Evolutionary conservation across 176 grass and related monocot species (phyloP).

Genomic region (Juncus inflexus): DNA sequence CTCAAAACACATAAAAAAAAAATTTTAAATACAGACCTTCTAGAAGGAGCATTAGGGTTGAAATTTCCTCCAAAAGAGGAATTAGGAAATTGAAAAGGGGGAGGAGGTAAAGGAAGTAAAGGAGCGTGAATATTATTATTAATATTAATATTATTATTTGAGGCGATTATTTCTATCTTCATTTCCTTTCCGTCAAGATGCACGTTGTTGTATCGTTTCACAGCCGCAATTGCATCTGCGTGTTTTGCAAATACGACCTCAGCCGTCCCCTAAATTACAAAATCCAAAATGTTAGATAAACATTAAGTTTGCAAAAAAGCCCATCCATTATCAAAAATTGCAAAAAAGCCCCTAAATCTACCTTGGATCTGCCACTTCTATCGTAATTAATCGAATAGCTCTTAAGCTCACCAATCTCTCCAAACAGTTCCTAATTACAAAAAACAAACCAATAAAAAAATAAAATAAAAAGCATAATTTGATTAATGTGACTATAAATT

Average conservation of each 20-base stretch:
- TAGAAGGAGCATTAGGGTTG: constrained; percentile 25
- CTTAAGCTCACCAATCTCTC: constrained; percentile 46
- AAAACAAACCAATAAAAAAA: background rate
- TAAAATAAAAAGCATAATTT: background rate
- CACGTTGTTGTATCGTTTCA: constrained; percentile 64
- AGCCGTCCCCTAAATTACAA: constrained; percentile 53
- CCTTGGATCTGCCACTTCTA: constrained; percentile 64
- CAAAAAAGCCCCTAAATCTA: constrained; percentile 1
- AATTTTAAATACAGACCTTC: constrained; percentile 30
- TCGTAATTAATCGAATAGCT: constrained; percentile 66
- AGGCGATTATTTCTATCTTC: constrained; percentile 57
- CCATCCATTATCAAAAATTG: background rate
- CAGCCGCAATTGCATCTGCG: constrained; percentile 47
- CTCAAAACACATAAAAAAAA: constrained; percentile 1
- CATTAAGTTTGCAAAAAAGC: background rate
- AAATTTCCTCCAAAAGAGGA: constrained; percentile 19
- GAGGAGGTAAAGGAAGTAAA: background rate
- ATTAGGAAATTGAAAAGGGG: constrained; percentile 19
- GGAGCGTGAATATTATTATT: constrained; percentile 27
- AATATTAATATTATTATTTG: constrained; percentile 3
- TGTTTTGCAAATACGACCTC: constrained; percentile 60
- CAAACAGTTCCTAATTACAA: constrained; percentile 53
- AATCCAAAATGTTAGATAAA: constrained; percentile 10
- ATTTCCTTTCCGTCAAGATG: constrained; percentile 65
- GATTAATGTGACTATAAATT: no score